Conservation (phyloP, 441 rosid genomes). For the Sinapis alba region DNA sequence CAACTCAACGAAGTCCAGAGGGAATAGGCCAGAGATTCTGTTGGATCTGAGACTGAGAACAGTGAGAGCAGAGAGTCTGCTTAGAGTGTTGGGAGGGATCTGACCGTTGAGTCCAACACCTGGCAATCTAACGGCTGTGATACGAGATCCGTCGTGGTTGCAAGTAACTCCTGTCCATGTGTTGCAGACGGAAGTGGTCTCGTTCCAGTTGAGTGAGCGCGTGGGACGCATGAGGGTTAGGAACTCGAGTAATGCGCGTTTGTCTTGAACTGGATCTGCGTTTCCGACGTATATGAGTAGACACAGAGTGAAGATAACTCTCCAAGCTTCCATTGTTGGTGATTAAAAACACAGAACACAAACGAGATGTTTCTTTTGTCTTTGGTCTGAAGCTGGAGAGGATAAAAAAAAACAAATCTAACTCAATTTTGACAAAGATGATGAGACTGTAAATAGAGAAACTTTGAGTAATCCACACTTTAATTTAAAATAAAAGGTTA, state of each 20-base stretch:
- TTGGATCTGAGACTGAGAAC: conserved; percentile 89
- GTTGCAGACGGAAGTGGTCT: conserved; percentile 59
- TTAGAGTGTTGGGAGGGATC: conserved; percentile 76
- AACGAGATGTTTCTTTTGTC: conserved; percentile 62
- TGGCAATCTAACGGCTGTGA: conserved; percentile 76
- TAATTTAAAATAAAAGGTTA: conserved; percentile 48
- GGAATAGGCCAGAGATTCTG: conserved; percentile 66
- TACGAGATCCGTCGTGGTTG: conserved; percentile 60
- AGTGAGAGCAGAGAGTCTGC: conserved; percentile 73
- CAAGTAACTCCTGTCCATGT: conserved; percentile 87
- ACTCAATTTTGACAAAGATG: conserved; percentile 15
- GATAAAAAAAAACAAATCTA: background rate
- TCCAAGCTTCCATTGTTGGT: conserved; percentile 44
- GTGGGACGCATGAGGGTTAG: conserved; percentile 58
- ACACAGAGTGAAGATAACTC: conserved; percentile 43
- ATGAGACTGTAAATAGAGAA: conserved; percentile 29
- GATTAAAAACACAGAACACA: conserved; percentile 24
- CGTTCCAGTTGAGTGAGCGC: conserved; percentile 85
- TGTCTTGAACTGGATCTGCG: conserved; percentile 72
- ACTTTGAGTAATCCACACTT: conserved; percentile 36
- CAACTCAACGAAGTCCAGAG: conserved; percentile 61
- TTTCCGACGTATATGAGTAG: conserved; percentile 45
- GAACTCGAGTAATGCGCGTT: conserved; percentile 85
- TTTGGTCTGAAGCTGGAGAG: conserved; percentile 28
- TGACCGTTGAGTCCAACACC: conserved; percentile 84